Base-by-base conservation (phyloP, 1,284 basidiomycete genomes). In the Apiotrichum veenhuisii region DNA sequence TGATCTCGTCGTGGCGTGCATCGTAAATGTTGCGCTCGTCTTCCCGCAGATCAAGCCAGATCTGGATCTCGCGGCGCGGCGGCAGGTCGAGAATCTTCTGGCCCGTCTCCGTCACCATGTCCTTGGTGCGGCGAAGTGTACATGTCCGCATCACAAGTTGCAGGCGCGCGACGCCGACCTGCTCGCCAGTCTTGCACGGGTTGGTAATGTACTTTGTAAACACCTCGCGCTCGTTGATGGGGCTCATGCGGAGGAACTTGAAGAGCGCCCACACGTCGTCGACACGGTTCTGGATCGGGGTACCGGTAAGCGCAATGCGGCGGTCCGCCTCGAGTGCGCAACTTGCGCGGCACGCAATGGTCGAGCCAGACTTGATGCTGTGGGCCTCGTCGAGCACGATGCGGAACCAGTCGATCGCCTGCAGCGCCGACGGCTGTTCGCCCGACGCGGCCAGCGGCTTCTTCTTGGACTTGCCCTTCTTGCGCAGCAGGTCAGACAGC, bases 381-480 rank as follows among this genome's bases (percentile, higher is more conserved):
- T 98, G 94, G 34, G 96, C 96, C 78, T 99, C 96, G 73, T 99
- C 96, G 12, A 99, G 84, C 12, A 98, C 94, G 26, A 98, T 87
- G 57, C 96, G 83, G 78, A 97, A 98, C 96, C 96, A 99, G 69
- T 96, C 86, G 36, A 98, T 86, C 65, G 88, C 88, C 78, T 98
- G 96, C 61, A 98, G 76, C n/a, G 95, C 85, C 72, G 91, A 95
- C 2, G 85, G 82, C 41, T 82, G 80, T 72, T 91, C 91, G 70
- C 43, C 44, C 67, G 47, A 65, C 67, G 30, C 72, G 47, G 56
- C 80, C 38, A 77, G 74, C 26, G 78, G 78, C 63, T 70, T 71
- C 63, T 70, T 71, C 72, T 47, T 44, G 3, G 40, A 40, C 41
- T 33, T 42, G 27, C 18, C 22, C 47, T 54, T 55, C 7, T 87